Percentiles rank a stretch among this genome's conserved stretches.
These are phyloP conservation scores for Toxoplasma gondii DNA, from an alignment of 169 alveolate species.

Conservation along the genomic window DNA sequence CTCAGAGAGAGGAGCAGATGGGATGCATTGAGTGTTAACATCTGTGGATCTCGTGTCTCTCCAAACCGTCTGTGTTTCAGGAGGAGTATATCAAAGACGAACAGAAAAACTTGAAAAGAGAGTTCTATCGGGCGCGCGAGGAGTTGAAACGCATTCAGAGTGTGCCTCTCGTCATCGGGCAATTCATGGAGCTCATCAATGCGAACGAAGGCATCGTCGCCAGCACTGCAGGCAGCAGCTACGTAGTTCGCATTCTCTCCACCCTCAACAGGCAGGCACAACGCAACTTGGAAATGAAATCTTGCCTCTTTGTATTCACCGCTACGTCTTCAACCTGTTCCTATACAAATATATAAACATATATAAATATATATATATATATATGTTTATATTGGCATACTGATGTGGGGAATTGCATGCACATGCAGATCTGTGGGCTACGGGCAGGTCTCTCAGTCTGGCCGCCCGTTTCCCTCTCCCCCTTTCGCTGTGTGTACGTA, in stretches of 20 bases:
- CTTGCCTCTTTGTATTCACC: background rate
- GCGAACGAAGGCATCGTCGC: constrained; percentile 97
- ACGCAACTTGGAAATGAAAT: background rate
- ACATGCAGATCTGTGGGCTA: too few species aligned
- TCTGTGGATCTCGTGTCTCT: too few species aligned
- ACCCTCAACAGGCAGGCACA: constrained; percentile 91
- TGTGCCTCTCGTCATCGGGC: constrained; percentile 98
- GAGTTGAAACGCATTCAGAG: constrained; percentile 97
- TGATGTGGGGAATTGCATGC: background rate
- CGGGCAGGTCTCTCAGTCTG: too few species aligned
- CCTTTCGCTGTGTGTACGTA: too few species aligned
- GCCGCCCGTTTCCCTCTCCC: too few species aligned
- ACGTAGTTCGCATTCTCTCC: constrained; percentile 97
- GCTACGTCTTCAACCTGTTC: background rate
- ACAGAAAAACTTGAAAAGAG: constrained; percentile 96
- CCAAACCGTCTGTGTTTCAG: background rate
- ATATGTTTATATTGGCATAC: background rate
- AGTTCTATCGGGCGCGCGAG: constrained; percentile 95
- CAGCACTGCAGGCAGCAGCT: constrained; percentile 96
- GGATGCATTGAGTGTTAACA: too few species aligned
- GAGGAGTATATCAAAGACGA: constrained; percentile 96
- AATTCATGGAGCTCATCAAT: constrained; percentile 97
- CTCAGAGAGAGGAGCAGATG: too few species aligned
- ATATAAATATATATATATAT: background rate
- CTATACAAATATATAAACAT: background rate